phyloP scores from a whole-genome alignment of 495 filamentous ascomycete species.

The Daldinia concentrica region DNA sequence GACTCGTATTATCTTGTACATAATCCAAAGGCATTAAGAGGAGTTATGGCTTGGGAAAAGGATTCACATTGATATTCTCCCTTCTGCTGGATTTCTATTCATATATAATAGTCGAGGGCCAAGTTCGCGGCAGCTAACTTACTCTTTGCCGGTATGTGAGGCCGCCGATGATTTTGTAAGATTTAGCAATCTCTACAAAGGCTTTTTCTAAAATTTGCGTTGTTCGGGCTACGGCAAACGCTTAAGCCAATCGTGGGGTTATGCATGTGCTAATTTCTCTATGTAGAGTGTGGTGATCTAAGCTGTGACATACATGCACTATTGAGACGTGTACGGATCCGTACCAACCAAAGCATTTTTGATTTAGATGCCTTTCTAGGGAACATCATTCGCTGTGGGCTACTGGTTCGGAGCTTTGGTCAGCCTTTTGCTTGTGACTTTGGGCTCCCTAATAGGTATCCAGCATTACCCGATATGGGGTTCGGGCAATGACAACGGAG shows the following conservation, averaged over 20 bases:
- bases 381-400: not conserved
- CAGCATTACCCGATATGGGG: not conserved
- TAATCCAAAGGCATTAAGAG: constrained; percentile 21
- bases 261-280: not conserved
- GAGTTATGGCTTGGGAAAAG: constrained; percentile 27
- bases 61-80: constrained; percentile 13
- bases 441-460: not conserved
- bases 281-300: not conserved
- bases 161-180: not conserved
- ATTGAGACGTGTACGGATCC: not conserved
- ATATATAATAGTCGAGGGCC: not conserved
- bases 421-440: not conserved
- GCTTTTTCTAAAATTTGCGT: not conserved
- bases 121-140: not conserved
- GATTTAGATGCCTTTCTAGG: not conserved
- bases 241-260: not conserved
- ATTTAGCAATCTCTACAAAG: not conserved
- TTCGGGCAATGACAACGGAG: constrained; percentile 8
- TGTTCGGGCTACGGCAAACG: not conserved
- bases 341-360: not conserved
- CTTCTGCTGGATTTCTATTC: constrained; percentile 6
- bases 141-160: not conserved
- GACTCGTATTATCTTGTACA: constrained; percentile 24
- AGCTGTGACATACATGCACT: not conserved
- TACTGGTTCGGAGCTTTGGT: not conserved